These are phyloP conservation scores for Hypoxylon trugodes DNA, from an alignment of 495 filamentous ascomycete species.

Conservation along the genomic window DNA sequence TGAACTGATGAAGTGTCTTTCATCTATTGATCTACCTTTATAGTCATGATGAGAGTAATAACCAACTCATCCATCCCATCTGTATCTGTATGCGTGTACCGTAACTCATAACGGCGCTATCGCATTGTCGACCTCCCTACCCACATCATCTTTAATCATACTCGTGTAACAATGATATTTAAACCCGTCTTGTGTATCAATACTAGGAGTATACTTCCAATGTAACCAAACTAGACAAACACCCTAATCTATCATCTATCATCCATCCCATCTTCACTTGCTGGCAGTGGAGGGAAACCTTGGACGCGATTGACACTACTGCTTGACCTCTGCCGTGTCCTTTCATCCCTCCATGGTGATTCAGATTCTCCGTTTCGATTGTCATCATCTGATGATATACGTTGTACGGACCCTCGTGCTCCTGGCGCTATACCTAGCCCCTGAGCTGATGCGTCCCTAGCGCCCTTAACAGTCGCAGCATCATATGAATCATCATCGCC, in stretches of 20 bases:
- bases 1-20: not conserved
- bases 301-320: slow-evolving; percentile 8
- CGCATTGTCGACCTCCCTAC: not conserved
- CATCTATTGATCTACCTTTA: slow-evolving; percentile 8
- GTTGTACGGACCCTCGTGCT: slow-evolving; percentile 24
- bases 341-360: slow-evolving; percentile 39
- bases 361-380: slow-evolving; percentile 18
- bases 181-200: not conserved
- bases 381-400: too few species aligned
- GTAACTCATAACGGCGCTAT: not conserved
- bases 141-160: not conserved
- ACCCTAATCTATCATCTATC: too few species aligned
- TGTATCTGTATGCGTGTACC: not conserved
- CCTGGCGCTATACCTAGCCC: slow-evolving; percentile 17
- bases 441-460: slow-evolving; percentile 26
- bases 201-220: not conserved
- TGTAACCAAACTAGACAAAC: slow-evolving; percentile 2
- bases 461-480: slow-evolving; percentile 31
- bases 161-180: not conserved
- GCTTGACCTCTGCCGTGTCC: slow-evolving; percentile 2
- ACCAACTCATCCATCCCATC: not conserved
- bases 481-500: slow-evolving; percentile 30
- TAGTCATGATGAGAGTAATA: too few species aligned
- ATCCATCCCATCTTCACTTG: slow-evolving; percentile 1
- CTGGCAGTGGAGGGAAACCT: not conserved